Base-by-base conservation (phyloP, 2,329 filamentous ascomycete genomes). In the Colletotrichum sp. region DNA sequence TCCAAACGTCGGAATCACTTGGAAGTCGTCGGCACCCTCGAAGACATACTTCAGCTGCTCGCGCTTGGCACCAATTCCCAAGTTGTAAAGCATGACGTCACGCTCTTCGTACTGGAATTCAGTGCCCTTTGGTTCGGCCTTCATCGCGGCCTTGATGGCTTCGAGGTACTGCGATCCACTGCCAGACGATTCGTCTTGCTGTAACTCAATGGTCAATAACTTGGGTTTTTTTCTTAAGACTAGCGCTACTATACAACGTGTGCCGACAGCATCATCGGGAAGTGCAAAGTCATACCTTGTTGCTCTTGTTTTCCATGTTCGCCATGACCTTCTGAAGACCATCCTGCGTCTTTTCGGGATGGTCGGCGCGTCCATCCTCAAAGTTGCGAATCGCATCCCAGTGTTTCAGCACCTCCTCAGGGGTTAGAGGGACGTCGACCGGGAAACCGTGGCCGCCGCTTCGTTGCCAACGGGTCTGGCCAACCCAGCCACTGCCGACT, bases 81-180 rank as follows among this genome's bases (percentile, higher is more conserved):
- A 90, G 87, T 98, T 99, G 91, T 99, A 99, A 65, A 99, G 93
- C 81, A 98, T 97, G 67, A 94, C 90, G 84, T 99, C 97, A 81
- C 93, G 93, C 83, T 99, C 96, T 78, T 93, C 92, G 83, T 96
- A 99, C 78, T 89, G 90, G 87, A 95, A 99, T 81, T 94, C 91
- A 71, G 95, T 95, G 69, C 94, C 94, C 57, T 84, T 83, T 49
- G 94, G 89, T 84, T 96, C 91, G 64, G 93, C 89, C 81, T 92
- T 91, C 87, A 96, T 93, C 36, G 95, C 94, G 80, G 91, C 89
- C 82, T 94, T 92, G 81, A 98, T 98, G 81, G 93, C 93, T 72
- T 91, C 89, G 61, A 98, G 90, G 81, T 94, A 91, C 79, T 95
- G 88, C 86, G 77, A 81, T 75, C 79, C 76, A 69, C 71, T 74